Evolutionary conservation across 1,284 basidiomycete species (phyloP), one percentile per base, ranked within the genome.

Genomic region (Malassezia globosa): DNA sequence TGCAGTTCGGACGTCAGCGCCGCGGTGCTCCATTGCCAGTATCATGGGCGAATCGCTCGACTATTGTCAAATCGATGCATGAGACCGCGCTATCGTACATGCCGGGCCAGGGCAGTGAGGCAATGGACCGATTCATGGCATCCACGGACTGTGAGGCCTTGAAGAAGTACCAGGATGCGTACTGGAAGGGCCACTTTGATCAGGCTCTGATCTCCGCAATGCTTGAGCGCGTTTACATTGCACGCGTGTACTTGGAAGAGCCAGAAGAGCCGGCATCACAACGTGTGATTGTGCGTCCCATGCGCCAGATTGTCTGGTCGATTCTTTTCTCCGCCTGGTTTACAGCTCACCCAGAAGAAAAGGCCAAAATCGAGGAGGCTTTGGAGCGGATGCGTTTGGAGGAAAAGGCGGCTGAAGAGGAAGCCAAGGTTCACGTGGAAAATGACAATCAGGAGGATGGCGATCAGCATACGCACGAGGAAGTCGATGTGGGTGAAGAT

Each of bases 221-320:
- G 25, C 45, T 52, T 5, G 50, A 52, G 33, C 44, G 50, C 29
- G 42, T 52, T 19, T 52, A 42, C 16, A 52, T 52, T 36, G 50
- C 50, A 6, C 50, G 50, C 19, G 46, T 52, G 26, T 52, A 40
- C 25, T 31, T 52, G 19, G 50, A 52, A 23, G 50, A 52, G 50
- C 50, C 50, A 4, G 45, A 46, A 5, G 50, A 52, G 40, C 50
- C 50, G 2, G 10, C 50, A n/a, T 19, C 39, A n/a, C 44, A 52
- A 37, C 50, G 50, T 13, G 27, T 24, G 4, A 27, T 52, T 5
- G 27, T 47, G 19, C 50, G 50, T 7, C 39, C 21, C 5, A 27
- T 52, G 44, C 44, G 50, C 21, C 16, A 29, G n/a, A 23, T 42
- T 11, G 25, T 52, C 13, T 52, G 50, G 50, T 47, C 39, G 1